Base-by-base conservation (phyloP, 192 early-diverging fungal species). In the Backusella liffmaniae region DNA sequence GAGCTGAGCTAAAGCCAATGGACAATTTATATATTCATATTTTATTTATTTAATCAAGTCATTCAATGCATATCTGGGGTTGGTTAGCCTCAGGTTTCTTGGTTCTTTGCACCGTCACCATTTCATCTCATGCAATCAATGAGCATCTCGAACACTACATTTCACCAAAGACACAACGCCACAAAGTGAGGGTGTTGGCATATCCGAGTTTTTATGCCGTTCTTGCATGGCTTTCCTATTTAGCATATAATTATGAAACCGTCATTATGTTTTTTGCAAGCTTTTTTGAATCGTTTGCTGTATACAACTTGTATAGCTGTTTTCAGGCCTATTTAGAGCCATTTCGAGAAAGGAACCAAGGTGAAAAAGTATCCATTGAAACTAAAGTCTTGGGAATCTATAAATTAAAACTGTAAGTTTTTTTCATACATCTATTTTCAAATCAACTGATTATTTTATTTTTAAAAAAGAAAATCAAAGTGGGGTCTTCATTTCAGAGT, bases 401-500 rank as follows among this genome's bases (percentile, higher is more conserved):
- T 39, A 78, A 66, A 34, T 42, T 83, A 10, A 75, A 79, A 56
- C 26, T 83, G 80, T 82, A 78, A 77, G 41, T 65, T 13, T 44
- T 44, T 10, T 10, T 9, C 42, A 34, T 37, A 67, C 2, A 36
- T 53, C 0, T 34, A n/a, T 67, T 46, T 3, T 72, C 26, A 29
- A 21, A 8, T 35, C 29, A 35, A n/a, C 5, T 42, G 13, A 23
- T 42, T 65, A 3, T 29, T 41, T 51, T 73, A 5, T 9, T 34
- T 29, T 41, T 32, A 32, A 32, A 37, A 66, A 59, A 82, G 80
- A 35, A 46, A 76, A 73, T 83, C 82, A 6, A 83, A 83, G 42
- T 83, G 82, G 82, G 82, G 82, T 42, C 70, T 83, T 35, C 82
- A 83, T 73, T 83, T 73, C 42, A 67, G 78, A n/a, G 75, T 76